Evolutionary conservation across 2,329 filamentous ascomycete species (phyloP).

Genomic region (Ophioceras dolichostomum): DNA sequence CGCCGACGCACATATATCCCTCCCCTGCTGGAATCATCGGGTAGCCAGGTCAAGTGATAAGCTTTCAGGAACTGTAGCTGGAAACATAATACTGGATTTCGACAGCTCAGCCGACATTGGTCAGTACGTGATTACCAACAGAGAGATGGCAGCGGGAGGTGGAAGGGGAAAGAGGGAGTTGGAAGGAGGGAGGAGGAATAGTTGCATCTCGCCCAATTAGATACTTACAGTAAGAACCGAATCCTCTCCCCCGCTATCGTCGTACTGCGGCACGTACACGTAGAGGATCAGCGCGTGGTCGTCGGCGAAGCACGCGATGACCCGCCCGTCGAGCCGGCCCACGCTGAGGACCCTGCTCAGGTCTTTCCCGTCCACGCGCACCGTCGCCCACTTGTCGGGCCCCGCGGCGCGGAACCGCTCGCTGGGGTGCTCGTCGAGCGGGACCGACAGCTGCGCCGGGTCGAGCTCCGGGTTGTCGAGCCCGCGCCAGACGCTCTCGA

Average conservation of each 20-base stretch:
- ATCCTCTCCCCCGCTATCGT: constrained; percentile 52
- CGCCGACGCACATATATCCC: too few relatives aligned
- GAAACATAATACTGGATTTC: constrained; percentile 28
- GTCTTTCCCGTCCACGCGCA: constrained; percentile 84
- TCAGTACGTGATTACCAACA: too few relatives aligned
- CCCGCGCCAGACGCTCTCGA: constrained; percentile 74
- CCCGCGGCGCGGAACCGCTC: constrained; percentile 65
- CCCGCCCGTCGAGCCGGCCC: constrained; percentile 74
- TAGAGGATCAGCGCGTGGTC: constrained; percentile 74
- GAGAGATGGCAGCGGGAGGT: background rate
- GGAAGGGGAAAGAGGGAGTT: background rate
- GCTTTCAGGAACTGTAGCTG: constrained; percentile 20
- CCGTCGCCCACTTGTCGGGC: constrained; percentile 76
- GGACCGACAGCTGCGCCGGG: constrained; percentile 58
- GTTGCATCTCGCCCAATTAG: background rate
- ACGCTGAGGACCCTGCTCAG: constrained; percentile 94
- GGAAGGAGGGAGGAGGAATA: too few relatives aligned
- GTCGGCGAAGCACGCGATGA: constrained; percentile 83
- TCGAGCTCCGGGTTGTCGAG: constrained; percentile 83
- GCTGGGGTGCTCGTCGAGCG: constrained; percentile 69
- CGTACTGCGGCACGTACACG: constrained; percentile 64
- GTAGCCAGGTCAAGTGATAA: too few relatives aligned
- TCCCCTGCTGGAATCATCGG: too few relatives aligned
- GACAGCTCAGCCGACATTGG: too few relatives aligned
- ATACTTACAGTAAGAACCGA: constrained; percentile 61